Percentiles rank a stretch among this genome's conserved stretches.
These are phyloP conservation scores for Cercospora nicotianae DNA, from an alignment of 2,329 filamentous ascomycete genomes.

Conservation along the genomic window DNA sequence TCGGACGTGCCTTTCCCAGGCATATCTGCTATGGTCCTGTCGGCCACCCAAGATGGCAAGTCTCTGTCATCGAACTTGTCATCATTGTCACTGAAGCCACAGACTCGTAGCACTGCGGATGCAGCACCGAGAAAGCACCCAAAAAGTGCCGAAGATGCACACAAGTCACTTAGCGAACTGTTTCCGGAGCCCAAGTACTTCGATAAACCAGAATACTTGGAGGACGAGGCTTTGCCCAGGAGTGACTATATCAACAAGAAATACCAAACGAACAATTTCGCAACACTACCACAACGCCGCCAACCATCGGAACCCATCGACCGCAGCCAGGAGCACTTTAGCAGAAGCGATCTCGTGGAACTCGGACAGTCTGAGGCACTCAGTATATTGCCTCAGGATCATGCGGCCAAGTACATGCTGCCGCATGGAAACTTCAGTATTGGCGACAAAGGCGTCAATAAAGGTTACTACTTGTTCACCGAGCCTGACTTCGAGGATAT, in stretches of 20 bases:
- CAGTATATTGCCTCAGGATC: background rate
- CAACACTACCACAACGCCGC: background rate
- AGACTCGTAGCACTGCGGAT: background rate
- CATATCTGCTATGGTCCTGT: background rate
- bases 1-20: background rate
- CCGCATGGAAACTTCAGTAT: background rate
- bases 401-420: background rate
- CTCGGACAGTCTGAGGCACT: background rate
- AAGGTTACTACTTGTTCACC: background rate
- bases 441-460: background rate
- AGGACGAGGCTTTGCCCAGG: background rate
- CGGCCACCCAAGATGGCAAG: background rate
- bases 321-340: background rate
- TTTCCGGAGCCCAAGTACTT: background rate
- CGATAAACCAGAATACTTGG: background rate
- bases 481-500: background rate
- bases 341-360: background rate
- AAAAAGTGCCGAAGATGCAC: background rate
- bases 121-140: background rate
- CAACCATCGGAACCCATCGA: background rate
- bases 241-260: background rate
- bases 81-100: background rate
- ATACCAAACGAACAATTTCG: background rate
- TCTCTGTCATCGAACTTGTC: background rate
- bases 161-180: background rate